A percentile compares a stretch with the other conserved stretches of the same genome.
Evolutionary conservation across 2,329 filamentous ascomycete species (phyloP).

Genomic region (Sporothrix dimorphospora): DNA sequence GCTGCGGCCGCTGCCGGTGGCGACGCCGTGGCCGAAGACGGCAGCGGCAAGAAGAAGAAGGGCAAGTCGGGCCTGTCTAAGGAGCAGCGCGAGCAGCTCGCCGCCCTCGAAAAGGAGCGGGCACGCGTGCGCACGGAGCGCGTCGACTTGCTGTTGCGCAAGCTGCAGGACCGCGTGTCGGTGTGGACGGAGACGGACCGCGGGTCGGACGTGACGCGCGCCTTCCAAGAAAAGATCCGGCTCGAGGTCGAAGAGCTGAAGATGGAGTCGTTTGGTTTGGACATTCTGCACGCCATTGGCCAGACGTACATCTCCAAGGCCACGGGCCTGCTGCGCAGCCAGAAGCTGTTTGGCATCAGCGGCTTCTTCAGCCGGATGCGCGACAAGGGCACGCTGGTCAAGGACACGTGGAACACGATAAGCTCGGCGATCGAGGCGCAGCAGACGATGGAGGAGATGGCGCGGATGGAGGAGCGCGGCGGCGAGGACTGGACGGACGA

Average conservation of each 20-base stretch:
- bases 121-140: conserved; percentile 81
- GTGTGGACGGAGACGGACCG: conserved; percentile 99
- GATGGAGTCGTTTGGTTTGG: conserved; percentile 97
- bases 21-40: conserved; percentile 63
- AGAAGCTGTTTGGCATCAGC: conserved; percentile 94
- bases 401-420: conserved; percentile 98
- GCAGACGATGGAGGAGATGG: conserved; percentile 99
- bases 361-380: conserved; percentile 93
- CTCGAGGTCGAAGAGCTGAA: conserved; percentile 97
- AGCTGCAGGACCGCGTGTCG: conserved; percentile 85
- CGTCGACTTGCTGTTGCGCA: conserved; percentile 79
- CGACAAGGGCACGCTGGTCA: conserved; percentile 94
- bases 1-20: conserved; percentile 53
- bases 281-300: conserved; percentile 94
- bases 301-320: conserved; percentile 88
- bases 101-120: conserved; percentile 85
- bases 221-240: conserved; percentile 92
- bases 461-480: conserved; percentile 88
- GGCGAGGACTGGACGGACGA: conserved; percentile 99
- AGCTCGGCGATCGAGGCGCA: conserved; percentile 95
- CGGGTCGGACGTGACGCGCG: conserved; percentile 76
- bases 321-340: conserved; percentile 84
- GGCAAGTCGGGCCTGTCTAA: conserved; percentile 85
- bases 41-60: conserved; percentile 62
- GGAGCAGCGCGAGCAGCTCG: conserved; percentile 90